Conservation (phyloP, 169 alveolate genomes). For the Cryptosporidium sp. region DNA sequence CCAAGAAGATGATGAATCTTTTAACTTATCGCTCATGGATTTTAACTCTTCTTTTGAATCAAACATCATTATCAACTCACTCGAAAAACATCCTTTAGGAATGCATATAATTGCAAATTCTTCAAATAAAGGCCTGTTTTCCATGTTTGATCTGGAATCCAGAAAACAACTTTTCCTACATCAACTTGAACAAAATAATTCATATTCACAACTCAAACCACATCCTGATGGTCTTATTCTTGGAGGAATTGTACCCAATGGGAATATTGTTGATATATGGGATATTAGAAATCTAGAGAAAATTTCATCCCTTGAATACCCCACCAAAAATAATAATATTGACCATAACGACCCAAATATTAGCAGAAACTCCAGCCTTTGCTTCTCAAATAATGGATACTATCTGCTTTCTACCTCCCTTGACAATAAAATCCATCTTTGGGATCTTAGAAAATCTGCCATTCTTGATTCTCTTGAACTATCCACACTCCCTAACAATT, state of each 20-base stretch:
- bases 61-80: not conserved
- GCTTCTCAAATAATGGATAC: conserved; percentile 89
- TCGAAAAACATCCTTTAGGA: conserved; percentile 33
- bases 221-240: conserved; percentile 91
- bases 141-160: conserved; percentile 22
- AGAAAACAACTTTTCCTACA: not conserved
- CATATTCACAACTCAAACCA: conserved; percentile 45
- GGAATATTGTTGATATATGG: conserved; percentile 84
- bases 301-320: conserved; percentile 3
- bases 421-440: conserved; percentile 80
- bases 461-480: conserved; percentile 40
- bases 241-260: conserved; percentile 84
- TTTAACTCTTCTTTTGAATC: not conserved
- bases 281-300: conserved; percentile 83
- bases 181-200: not conserved
- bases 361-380: conserved; percentile 73
- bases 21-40: not conserved
- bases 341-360: conserved; percentile 27
- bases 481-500: not conserved
- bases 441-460: conserved; percentile 62
- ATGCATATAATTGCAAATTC: conserved; percentile 41
- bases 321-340: conserved; percentile 78
- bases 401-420: conserved; percentile 85
- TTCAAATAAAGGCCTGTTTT: conserved; percentile 6
- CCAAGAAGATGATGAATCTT: not conserved